These are phyloP conservation scores for Inonotus hispidus DNA, from an alignment of 1,284 basidiomycete species.

Conservation along the genomic window DNA sequence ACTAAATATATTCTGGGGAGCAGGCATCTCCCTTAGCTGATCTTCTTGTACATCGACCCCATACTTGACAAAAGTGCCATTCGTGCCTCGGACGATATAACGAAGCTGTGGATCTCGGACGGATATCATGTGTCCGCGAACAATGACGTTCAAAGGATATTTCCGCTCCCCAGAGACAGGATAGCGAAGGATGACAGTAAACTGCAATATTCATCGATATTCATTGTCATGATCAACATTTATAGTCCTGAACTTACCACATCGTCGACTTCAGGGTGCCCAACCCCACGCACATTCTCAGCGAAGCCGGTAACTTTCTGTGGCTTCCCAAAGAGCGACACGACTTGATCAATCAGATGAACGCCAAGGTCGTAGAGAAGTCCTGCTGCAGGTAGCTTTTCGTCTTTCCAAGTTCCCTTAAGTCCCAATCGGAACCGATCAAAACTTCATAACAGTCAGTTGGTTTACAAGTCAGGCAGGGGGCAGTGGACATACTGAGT, in stretches of 20 bases:
- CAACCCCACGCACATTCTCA: constrained; percentile 62
- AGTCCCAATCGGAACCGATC: constrained; percentile 69
- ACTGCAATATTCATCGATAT: constrained; percentile 34
- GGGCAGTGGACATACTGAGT: constrained; percentile 48
- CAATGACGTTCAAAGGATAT: constrained; percentile 61
- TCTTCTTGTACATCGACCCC: constrained; percentile 79
- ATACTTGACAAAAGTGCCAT: constrained; percentile 70
- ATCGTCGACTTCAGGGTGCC: constrained; percentile 63
- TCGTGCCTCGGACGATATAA: constrained; percentile 63
- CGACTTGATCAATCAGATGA: constrained; percentile 73
- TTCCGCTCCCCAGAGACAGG: constrained; percentile 35
- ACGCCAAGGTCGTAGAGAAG: constrained; percentile 61
- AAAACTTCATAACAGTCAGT: constrained; percentile 40
- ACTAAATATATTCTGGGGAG: constrained; percentile 42
- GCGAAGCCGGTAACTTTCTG: constrained; percentile 62
- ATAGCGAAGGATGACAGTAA: constrained; percentile 66
- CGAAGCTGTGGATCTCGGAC: constrained; percentile 61
- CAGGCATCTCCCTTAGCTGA: constrained; percentile 50
- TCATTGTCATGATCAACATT: constrained; percentile 1
- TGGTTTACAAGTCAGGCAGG: background rate
- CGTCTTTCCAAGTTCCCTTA: constrained; percentile 71
- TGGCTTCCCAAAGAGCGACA: constrained; percentile 75
- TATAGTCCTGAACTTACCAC: constrained; percentile 35
- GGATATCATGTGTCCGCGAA: constrained; percentile 67
- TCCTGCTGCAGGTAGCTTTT: constrained; percentile 47